phyloP scores from a whole-genome alignment of 345 rosid species.

The Populus davidiana region DNA sequence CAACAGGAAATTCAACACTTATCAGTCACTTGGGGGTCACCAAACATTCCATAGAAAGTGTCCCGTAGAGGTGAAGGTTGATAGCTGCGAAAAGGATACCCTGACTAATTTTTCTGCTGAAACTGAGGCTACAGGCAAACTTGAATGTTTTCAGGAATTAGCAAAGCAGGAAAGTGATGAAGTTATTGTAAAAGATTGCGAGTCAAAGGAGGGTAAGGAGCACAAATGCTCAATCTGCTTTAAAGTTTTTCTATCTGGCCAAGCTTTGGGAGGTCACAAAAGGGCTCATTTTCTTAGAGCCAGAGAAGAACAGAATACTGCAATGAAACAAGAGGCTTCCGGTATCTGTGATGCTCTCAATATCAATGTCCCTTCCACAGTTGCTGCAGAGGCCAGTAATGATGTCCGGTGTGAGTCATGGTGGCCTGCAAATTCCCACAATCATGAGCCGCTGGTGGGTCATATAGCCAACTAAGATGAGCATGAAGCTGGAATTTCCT shows the following conservation, averaged over 20 bases:
- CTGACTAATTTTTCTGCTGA: conserved; percentile 11
- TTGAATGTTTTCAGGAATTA: conserved; percentile 17
- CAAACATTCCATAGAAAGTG: conserved; percentile 49
- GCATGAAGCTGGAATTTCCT: background rate
- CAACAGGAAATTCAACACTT: conserved; percentile 41
- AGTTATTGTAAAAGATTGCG: conserved; percentile 7
- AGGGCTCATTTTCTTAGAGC: conserved; percentile 33
- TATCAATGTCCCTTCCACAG: conserved; percentile 18
- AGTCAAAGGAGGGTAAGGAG: conserved; percentile 25
- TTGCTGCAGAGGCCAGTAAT: conserved; percentile 10
- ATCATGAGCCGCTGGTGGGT: conserved; percentile 22
- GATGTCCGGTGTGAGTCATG: conserved; percentile 23
- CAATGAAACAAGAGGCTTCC: conserved; percentile 15
- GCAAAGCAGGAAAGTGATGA: conserved; percentile 18
- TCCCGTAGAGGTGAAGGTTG: conserved; percentile 10
- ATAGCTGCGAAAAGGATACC: conserved; percentile 6
- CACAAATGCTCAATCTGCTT: conserved; percentile 37
- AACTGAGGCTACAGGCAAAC: conserved; percentile 11
- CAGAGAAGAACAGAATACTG: conserved; percentile 10
- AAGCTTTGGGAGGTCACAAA: conserved; percentile 35
- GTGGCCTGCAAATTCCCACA: conserved; percentile 21
- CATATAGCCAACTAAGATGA: conserved; percentile 29
- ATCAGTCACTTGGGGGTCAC: conserved; percentile 68
- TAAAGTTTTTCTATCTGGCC: conserved; percentile 39
- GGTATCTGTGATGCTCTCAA: conserved; percentile 10